Percentiles rank a stretch among this genome's conserved stretches.
phyloP scores from a whole-genome alignment of 2,329 filamentous ascomycete species.

The Exophiala sideris region DNA sequence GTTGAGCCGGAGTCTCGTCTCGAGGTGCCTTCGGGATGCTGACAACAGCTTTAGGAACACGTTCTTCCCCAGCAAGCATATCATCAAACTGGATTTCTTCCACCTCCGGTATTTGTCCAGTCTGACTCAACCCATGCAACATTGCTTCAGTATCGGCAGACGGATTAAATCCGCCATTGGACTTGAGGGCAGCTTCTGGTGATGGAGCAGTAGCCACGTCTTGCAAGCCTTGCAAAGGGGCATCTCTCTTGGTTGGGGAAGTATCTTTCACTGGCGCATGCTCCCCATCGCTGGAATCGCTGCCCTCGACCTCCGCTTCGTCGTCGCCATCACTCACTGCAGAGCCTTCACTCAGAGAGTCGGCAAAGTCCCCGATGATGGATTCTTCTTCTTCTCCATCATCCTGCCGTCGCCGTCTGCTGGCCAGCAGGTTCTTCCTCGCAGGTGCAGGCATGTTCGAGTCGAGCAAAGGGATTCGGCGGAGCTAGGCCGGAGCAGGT shows the following conservation, averaged over 20 bases:
- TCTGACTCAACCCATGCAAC: conserved; percentile 56
- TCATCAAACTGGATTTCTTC: conserved; percentile 54
- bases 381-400: conserved; percentile 50
- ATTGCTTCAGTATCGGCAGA: conserved; percentile 57
- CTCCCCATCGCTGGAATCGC: conserved; percentile 55
- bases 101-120: conserved; percentile 38
- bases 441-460: conserved; percentile 41
- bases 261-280: conserved; percentile 32
- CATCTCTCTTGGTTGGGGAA: not conserved
- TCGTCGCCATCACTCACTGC: conserved; percentile 56
- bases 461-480: not conserved
- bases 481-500: not conserved
- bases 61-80: conserved; percentile 20
- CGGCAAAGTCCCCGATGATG: conserved; percentile 51
- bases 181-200: not conserved
- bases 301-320: conserved; percentile 58
- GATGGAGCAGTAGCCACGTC: not conserved
- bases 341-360: conserved; percentile 62
- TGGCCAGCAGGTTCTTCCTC: conserved; percentile 44
- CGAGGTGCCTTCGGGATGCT: conserved; percentile 34
- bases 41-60: not conserved
- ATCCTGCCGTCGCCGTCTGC: conserved; percentile 46
- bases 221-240: not conserved
- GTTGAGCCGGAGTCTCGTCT: conserved; percentile 62
- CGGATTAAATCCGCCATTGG: conserved; percentile 7